Percentiles rank a stretch among this genome's conserved stretches.
Evolutionary conservation across 2,329 filamentous ascomycete genomes (phyloP).

Genomic region (Sclerotinia subarctica): DNA sequence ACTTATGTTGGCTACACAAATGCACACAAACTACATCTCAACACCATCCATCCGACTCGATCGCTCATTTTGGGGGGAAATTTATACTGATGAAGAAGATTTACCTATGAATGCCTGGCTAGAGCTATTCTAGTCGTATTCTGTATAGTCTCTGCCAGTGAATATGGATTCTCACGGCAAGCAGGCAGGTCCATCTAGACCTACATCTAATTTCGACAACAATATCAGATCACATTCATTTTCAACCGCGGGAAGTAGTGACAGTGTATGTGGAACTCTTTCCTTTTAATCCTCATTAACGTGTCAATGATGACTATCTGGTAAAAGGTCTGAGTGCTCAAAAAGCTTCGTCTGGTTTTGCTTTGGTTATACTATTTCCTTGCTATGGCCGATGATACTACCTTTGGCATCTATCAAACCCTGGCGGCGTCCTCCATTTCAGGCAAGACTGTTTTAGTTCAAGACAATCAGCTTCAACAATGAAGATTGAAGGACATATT

Average conservation of each 20-base stretch:
- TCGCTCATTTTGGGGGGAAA: background rate
- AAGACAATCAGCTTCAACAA: slow-evolving; percentile 32
- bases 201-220: slow-evolving; percentile 2
- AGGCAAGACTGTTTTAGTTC: slow-evolving; percentile 36
- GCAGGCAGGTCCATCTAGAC: background rate
- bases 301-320: slow-evolving; percentile 53
- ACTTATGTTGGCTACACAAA: no score
- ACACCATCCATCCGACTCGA: background rate
- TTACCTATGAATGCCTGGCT: background rate
- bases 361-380: slow-evolving; percentile 28
- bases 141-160: background rate
- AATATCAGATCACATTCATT: background rate
- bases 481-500: slow-evolving; percentile 35
- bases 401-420: slow-evolving; percentile 21
- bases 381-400: slow-evolving; percentile 32
- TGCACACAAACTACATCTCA: background rate
- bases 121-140: background rate
- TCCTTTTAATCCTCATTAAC: background rate
- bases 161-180: slow-evolving; percentile 9
- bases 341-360: slow-evolving; percentile 46
- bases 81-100: background rate
- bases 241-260: slow-evolving; percentile 5
- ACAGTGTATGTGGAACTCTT: slow-evolving; percentile 20
- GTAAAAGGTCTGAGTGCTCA: slow-evolving; percentile 63
- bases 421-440: slow-evolving; percentile 32